These are phyloP conservation scores for Rhizopogon vulgaris DNA, from an alignment of 768 basidiomycete genomes.

Conservation along the genomic window DNA sequence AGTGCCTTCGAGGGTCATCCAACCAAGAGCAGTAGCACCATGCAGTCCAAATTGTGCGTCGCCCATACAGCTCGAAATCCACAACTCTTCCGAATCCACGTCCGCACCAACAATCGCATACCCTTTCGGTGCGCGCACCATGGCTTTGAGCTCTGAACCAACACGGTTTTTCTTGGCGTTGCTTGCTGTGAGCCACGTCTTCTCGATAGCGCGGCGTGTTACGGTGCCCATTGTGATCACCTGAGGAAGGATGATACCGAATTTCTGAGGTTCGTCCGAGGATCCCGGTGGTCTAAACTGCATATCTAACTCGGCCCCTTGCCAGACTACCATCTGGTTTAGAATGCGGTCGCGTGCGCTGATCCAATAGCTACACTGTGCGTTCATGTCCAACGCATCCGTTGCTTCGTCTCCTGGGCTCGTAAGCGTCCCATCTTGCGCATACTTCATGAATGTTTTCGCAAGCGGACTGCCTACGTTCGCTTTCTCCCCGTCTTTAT, in stretches of 20 bases:
- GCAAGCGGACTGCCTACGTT: conserved; percentile 93
- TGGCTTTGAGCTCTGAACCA: conserved; percentile 97
- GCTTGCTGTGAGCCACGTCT: conserved; percentile 96
- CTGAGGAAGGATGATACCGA: conserved; percentile 93
- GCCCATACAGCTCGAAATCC: conserved; percentile 99
- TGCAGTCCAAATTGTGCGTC: conserved; percentile 97
- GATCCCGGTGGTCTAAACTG: conserved; percentile 34
- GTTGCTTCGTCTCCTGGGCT: conserved; percentile 78
- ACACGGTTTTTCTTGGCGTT: conserved; percentile 97
- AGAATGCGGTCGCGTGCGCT: conserved; percentile 85
- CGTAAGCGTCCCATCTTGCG: conserved; percentile 80
- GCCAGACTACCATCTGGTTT: conserved; percentile 92
- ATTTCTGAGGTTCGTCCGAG: conserved; percentile 38
- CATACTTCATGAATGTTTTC: conserved; percentile 85
- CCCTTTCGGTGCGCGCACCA: conserved; percentile 91
- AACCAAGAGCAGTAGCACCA: conserved; percentile 93
- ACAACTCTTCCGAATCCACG: conserved; percentile 97
- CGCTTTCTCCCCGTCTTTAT: conserved; percentile 90
- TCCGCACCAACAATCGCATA: conserved; percentile 97
- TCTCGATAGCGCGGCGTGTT: conserved; percentile 94
- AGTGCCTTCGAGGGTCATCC: conserved; percentile 99
- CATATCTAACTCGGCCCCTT: conserved; percentile 44
- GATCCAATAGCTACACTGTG: conserved; percentile 97
- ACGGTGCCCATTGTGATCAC: conserved; percentile 99
- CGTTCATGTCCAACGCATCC: conserved; percentile 86